phyloP scores from a whole-genome alignment of 306 rosid species.

The Vachellia collinsii region DNA sequence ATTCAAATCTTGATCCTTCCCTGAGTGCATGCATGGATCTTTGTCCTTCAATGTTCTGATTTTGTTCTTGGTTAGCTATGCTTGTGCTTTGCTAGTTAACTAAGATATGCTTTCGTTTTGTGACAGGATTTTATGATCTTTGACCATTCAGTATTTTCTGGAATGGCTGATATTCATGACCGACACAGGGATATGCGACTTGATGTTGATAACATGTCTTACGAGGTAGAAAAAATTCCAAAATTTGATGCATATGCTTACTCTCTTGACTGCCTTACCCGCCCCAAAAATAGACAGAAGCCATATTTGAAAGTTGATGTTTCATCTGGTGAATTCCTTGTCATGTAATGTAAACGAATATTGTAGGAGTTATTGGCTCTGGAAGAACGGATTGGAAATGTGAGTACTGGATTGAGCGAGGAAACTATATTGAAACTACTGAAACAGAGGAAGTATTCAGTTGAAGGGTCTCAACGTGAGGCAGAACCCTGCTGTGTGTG shows the following conservation, averaged over 20 bases:
- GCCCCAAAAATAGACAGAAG: neutral
- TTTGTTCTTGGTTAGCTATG: conserved; percentile 1
- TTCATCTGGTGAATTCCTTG: conserved; percentile 15
- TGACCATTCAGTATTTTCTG: conserved; percentile 80
- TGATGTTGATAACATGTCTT: conserved; percentile 97
- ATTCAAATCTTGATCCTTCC: neutral
- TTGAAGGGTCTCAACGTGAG: conserved; percentile 53
- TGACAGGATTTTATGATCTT: conserved; percentile 93
- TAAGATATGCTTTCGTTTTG: conserved; percentile 37
- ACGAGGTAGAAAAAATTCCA: conserved; percentile 66
- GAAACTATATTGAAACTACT: conserved; percentile 59
- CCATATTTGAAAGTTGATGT: neutral
- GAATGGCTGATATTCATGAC: conserved; percentile 88
- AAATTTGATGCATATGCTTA: neutral
- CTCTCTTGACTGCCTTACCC: neutral
- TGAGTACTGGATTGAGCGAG: conserved; percentile 86
- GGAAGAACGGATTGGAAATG: conserved; percentile 97
- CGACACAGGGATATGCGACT: conserved; percentile 97
- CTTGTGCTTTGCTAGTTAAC: conserved; percentile 13
- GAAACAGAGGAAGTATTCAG: conserved; percentile 59
- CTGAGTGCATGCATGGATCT: neutral
- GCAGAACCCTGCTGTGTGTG: conserved; percentile 92
- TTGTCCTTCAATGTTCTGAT: conserved; percentile 18
- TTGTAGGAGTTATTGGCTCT: conserved; percentile 86
- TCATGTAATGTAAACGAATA: conserved; percentile 1